Evolutionary conservation across 805 yeast species (phyloP).

Genomic region (Sungouiella thailandica): DNA sequence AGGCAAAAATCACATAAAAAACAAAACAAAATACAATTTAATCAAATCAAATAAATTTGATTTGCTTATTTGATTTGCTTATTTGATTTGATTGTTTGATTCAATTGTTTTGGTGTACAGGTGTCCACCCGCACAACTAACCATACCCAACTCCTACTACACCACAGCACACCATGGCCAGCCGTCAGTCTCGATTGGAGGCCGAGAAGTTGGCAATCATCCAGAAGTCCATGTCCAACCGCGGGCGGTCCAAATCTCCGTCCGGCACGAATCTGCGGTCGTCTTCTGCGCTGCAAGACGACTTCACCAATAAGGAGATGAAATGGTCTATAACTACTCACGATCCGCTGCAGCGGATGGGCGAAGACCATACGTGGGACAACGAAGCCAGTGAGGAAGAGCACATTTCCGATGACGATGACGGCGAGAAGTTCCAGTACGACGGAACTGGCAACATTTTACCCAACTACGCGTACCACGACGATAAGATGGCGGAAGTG

Average conservation of each 20-base stretch:
- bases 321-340: slow-evolving; percentile 66
- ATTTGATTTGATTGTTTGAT: too few species aligned
- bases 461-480: slow-evolving; percentile 51
- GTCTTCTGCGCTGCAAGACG: slow-evolving; percentile 33
- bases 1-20: too few species aligned
- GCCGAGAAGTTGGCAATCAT: slow-evolving; percentile 39
- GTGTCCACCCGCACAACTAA: too few species aligned
- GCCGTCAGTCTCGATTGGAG: slow-evolving; percentile 34
- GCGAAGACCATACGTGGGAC: slow-evolving; percentile 13
- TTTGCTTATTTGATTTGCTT: too few species aligned
- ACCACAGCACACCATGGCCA: slow-evolving; percentile 20
- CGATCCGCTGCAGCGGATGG: slow-evolving; percentile 67
- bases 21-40: too few species aligned
- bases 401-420: slow-evolving; percentile 54
- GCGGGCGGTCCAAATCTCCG: slow-evolving; percentile 38
- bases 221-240: slow-evolving; percentile 32
- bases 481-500: slow-evolving; percentile 36
- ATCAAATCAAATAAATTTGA: too few species aligned
- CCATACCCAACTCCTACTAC: too few species aligned
- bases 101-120: too few species aligned
- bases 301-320: slow-evolving; percentile 34
- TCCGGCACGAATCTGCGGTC: slow-evolving; percentile 27
- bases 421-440: slow-evolving; percentile 51
- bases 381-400: slow-evolving; percentile 52
- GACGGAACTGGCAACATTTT: slow-evolving; percentile 56